A percentile compares a stretch with the other conserved stretches of the same genome.
These are phyloP conservation scores for Picea sitchensis DNA, from an alignment of 75 land plant species.

Conservation along the genomic window DNA sequence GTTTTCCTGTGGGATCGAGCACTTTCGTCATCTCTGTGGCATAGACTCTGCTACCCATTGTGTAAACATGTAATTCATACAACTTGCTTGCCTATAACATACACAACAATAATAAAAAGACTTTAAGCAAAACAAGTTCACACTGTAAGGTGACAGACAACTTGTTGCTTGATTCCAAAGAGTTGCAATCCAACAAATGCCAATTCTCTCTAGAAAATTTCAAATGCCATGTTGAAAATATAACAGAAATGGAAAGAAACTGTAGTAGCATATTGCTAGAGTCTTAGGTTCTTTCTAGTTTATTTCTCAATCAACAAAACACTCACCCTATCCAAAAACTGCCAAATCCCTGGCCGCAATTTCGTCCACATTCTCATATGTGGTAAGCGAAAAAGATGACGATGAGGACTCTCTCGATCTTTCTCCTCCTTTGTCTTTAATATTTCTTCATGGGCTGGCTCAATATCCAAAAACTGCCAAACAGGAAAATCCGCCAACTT, in stretches of 20 bases:
- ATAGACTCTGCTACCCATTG: slow-evolving; percentile 98
- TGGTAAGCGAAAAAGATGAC: slow-evolving; percentile 34
- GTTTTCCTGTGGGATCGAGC: slow-evolving; percentile 86
- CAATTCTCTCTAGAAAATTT: no score
- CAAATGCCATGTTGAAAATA: no score
- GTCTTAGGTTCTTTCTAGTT: neutral
- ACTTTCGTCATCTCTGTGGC: slow-evolving; percentile 99
- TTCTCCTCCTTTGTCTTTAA: slow-evolving; percentile 25
- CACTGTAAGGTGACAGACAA: neutral
- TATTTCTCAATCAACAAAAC: neutral
- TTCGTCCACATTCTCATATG: slow-evolving; percentile 49
- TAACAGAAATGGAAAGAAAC: no score
- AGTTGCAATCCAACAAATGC: neutral
- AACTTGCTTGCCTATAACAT: slow-evolving; percentile 35
- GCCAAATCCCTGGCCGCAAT: slow-evolving; percentile 48
- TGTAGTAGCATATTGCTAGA: no score
- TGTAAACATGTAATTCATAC: slow-evolving; percentile 78
- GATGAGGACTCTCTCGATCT: slow-evolving; percentile 17
- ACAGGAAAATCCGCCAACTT: neutral
- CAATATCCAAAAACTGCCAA: slow-evolving; percentile 34
- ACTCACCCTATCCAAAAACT: slow-evolving; percentile 32
- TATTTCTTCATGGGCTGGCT: slow-evolving; percentile 28
- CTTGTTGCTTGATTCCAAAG: neutral
- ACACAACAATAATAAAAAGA: neutral
- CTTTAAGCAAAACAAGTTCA: neutral